These are phyloP conservation scores for Incumbomyces lentus DNA, from an alignment of 2,329 filamentous ascomycete genomes.

Conservation along the genomic window DNA sequence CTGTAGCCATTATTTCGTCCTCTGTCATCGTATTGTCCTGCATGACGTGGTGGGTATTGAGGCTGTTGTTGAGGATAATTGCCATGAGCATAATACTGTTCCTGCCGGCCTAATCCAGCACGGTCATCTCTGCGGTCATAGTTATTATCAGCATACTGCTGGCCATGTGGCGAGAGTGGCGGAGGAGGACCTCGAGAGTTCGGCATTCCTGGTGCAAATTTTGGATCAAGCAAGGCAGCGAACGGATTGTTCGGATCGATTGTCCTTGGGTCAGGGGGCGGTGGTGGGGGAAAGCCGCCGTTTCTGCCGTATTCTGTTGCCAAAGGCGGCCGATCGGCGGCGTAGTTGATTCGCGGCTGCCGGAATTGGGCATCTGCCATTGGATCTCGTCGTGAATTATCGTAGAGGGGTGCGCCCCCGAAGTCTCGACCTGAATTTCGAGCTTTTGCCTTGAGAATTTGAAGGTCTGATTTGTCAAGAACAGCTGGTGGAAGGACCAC, in stretches of 20 bases:
- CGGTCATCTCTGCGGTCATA: constrained; percentile 10
- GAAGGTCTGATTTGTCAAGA: constrained; percentile 65
- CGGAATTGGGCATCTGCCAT: constrained; percentile 17
- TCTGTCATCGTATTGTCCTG: constrained; percentile 5
- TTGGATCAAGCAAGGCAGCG: constrained; percentile 37
- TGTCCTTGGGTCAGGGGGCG: constrained; percentile 7
- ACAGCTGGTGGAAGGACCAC: constrained; percentile 61
- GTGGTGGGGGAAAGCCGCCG: constrained; percentile 7
- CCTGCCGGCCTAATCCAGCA: constrained; percentile 19
- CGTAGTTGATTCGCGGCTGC: constrained; percentile 45
- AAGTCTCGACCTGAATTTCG: constrained; percentile 57
- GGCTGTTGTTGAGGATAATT: constrained; percentile 15
- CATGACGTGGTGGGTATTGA: constrained; percentile 1
- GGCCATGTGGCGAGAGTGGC: constrained; percentile 26
- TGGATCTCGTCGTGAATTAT: constrained; percentile 29
- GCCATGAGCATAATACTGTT: constrained; percentile 23
- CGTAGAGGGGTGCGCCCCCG: constrained; percentile 55
- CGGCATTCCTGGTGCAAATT: constrained; percentile 28
- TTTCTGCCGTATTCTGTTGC: constrained; percentile 5
- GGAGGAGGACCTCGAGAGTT: constrained; percentile 27
- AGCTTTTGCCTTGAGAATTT: constrained; percentile 57
- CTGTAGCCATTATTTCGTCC: constrained; percentile 7
- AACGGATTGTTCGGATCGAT: constrained; percentile 31
- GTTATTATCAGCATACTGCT: not conserved
- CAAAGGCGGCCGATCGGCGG: constrained; percentile 22